A percentile compares a stretch with the other conserved stretches of the same genome.
phyloP scores from a whole-genome alignment of 345 rosid genomes.

The Eutrema japonicum region DNA sequence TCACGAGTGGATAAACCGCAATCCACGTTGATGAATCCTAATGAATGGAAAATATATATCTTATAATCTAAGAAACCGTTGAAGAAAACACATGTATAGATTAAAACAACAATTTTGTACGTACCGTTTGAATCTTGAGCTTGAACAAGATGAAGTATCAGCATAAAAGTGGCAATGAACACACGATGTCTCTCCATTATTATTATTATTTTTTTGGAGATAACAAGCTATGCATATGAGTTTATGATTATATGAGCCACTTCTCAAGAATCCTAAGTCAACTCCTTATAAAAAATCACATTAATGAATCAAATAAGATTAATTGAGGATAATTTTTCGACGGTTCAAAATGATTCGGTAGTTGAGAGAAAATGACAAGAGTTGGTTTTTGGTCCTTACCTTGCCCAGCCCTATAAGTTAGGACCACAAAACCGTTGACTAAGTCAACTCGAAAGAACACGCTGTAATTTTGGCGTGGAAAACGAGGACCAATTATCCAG shows the following conservation, averaged over 20 bases:
- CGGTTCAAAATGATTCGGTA: slow-evolving; percentile 23
- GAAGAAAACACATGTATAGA: background rate
- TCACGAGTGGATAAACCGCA: slow-evolving; percentile 27
- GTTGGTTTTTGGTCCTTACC: no score
- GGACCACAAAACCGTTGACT: background rate
- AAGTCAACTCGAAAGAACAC: slow-evolving; percentile 8
- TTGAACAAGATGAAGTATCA: slow-evolving; percentile 16
- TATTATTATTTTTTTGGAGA: background rate
- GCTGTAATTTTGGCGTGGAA: no score
- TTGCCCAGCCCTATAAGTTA: no score
- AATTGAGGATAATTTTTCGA: background rate
- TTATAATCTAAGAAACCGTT: background rate
- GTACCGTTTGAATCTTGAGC: slow-evolving; percentile 38
- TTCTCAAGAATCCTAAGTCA: slow-evolving; percentile 20
- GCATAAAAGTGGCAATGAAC: background rate
- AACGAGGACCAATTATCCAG: background rate
- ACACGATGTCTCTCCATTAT: slow-evolving; percentile 15
- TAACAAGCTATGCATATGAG: slow-evolving; percentile 11
- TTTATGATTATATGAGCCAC: slow-evolving; percentile 11
- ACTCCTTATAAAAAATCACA: background rate
- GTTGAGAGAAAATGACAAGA: slow-evolving; percentile 13
- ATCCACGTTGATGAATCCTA: slow-evolving; percentile 39
- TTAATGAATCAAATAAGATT: background rate
- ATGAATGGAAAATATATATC: background rate
- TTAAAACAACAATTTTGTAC: background rate